Conservation (phyloP, 805 yeast species). For the Saturnispora mendoncae region DNA sequence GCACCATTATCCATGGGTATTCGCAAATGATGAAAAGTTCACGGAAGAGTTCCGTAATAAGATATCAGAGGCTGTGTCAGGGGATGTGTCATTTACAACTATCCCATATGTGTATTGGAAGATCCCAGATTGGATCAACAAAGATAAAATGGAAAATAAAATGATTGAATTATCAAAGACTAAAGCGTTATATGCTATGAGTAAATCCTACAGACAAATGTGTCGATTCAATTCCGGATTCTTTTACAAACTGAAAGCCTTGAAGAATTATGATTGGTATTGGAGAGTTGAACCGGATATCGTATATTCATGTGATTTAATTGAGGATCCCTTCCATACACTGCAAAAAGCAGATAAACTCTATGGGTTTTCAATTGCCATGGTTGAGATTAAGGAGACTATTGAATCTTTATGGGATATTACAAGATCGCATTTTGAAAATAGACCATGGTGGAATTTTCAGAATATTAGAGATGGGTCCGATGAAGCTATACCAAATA, state of each 20-base stretch:
- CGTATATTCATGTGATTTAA: constrained; percentile 41
- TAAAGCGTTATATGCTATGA: constrained; percentile 46
- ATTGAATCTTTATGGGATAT: constrained; percentile 42
- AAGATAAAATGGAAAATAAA: constrained; percentile 24
- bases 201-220: constrained; percentile 65
- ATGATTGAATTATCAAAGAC: constrained; percentile 23
- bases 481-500: constrained; percentile 27
- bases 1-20: constrained; percentile 35
- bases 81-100: constrained; percentile 33
- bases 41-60: constrained; percentile 29
- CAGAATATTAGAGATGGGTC: constrained; percentile 14
- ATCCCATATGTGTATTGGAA: constrained; percentile 42
- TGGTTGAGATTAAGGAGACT: constrained; percentile 39
- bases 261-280: constrained; percentile 41
- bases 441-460: constrained; percentile 11
- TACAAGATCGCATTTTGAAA: constrained; percentile 34
- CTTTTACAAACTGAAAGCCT: constrained; percentile 39
- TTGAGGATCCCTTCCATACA: constrained; percentile 38
- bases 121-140: constrained; percentile 37
- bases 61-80: constrained; percentile 31
- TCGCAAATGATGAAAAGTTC: constrained; percentile 41
- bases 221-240: constrained; percentile 42
- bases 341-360: constrained; percentile 40
- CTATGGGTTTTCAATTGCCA: constrained; percentile 43
- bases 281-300: constrained; percentile 54